Evolutionary conservation across 1,284 basidiomycete species (phyloP).

Genomic region (Pseudozyma thailandica): DNA sequence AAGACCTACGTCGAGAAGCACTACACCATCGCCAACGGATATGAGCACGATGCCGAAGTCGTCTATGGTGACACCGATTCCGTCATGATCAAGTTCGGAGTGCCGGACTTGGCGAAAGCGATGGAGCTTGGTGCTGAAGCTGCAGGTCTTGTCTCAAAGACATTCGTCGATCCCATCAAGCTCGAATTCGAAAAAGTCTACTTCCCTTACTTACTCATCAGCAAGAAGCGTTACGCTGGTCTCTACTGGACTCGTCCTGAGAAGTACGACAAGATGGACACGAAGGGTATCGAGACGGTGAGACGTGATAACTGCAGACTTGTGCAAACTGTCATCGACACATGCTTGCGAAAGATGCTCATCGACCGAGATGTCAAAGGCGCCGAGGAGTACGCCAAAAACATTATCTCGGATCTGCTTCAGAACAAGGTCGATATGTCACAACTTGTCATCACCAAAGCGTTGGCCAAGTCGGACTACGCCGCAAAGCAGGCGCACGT

Average conservation of each 20-base stretch:
- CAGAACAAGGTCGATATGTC: slow-evolving; percentile 68
- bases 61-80: slow-evolving; percentile 68
- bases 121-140: slow-evolving; percentile 81
- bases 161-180: slow-evolving; percentile 65
- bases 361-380: slow-evolving; percentile 67
- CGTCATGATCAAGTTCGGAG: slow-evolving; percentile 68
- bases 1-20: slow-evolving; percentile 62
- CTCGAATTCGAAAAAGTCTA: slow-evolving; percentile 68
- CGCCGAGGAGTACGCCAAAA: slow-evolving; percentile 66
- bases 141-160: slow-evolving; percentile 79
- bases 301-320: slow-evolving; percentile 67
- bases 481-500: slow-evolving; percentile 67
- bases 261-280: slow-evolving; percentile 68
- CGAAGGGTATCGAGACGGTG: slow-evolving; percentile 68
- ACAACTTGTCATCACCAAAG: slow-evolving; percentile 67
- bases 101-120: slow-evolving; percentile 56
- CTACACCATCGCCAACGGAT: slow-evolving; percentile 67
- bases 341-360: slow-evolving; percentile 67
- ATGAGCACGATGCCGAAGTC: slow-evolving; percentile 66
- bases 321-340: slow-evolving; percentile 68
- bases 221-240: slow-evolving; percentile 67
- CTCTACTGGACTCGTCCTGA: slow-evolving; percentile 66
- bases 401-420: slow-evolving; percentile 66
- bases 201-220: slow-evolving; percentile 67
- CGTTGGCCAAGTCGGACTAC: slow-evolving; percentile 65